Percentiles rank a stretch among this genome's conserved stretches.
Evolutionary conservation across 1,284 basidiomycete genomes (phyloP).

Genomic region (Prillingera fragicola): DNA sequence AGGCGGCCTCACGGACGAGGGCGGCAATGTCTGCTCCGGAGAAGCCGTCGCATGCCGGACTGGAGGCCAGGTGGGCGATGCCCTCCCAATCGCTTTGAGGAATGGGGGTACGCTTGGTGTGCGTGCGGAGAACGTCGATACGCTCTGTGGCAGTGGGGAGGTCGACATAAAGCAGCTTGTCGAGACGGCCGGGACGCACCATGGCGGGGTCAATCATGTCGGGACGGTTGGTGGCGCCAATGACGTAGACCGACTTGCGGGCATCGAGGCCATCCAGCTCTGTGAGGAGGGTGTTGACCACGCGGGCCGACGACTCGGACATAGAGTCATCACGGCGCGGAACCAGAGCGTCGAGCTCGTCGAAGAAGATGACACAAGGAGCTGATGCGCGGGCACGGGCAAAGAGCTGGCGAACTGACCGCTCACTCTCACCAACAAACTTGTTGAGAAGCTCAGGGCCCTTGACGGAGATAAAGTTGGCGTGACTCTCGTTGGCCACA

Average conservation of each 20-base stretch:
- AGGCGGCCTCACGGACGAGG: slow-evolving; percentile 82
- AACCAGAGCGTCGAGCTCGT: slow-evolving; percentile 94
- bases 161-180: slow-evolving; percentile 95
- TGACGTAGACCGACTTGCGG: slow-evolving; percentile 87
- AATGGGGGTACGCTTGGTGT: slow-evolving; percentile 67
- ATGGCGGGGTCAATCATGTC: slow-evolving; percentile 99
- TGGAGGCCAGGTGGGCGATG: slow-evolving; percentile 36
- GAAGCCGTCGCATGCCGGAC: slow-evolving; percentile 70
- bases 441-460: slow-evolving; percentile 91
- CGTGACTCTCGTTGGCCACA: slow-evolving; percentile 87
- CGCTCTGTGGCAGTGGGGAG: slow-evolving; percentile 72
- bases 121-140: slow-evolving; percentile 74
- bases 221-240: slow-evolving; percentile 95
- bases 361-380: slow-evolving; percentile 99
- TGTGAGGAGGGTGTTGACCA: slow-evolving; percentile 94
- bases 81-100: slow-evolving; percentile 45
- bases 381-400: slow-evolving; percentile 97
- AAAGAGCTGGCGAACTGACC: slow-evolving; percentile 91
- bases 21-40: slow-evolving; percentile 85
- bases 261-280: slow-evolving; percentile 92
- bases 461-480: slow-evolving; percentile 96
- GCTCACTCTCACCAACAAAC: slow-evolving; percentile 97
- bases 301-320: slow-evolving; percentile 92
- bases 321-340: slow-evolving; percentile 86
- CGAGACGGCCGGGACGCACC: slow-evolving; percentile 91